A percentile compares a stretch with the other conserved stretches of the same genome.
These are phyloP conservation scores for Neoboletus brunneissimus DNA, from an alignment of 768 basidiomycete species.

Conservation along the genomic window DNA sequence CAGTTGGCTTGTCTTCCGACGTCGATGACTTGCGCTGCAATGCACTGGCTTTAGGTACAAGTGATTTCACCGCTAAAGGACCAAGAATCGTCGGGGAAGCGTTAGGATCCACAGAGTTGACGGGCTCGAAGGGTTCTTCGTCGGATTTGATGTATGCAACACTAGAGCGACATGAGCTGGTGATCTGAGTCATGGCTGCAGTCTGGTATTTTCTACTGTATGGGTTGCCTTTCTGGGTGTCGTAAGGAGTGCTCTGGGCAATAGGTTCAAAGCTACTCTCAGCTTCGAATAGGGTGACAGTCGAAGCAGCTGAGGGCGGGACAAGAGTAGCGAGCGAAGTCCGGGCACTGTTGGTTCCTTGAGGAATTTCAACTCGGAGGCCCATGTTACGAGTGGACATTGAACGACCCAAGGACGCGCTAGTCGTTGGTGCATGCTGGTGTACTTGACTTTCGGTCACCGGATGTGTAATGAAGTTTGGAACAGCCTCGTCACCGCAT, in stretches of 20 bases:
- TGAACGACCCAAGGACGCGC: slow-evolving; percentile 31
- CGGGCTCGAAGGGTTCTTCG: slow-evolving; percentile 29
- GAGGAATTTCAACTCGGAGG: slow-evolving; percentile 51
- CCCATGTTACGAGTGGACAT: slow-evolving; percentile 45
- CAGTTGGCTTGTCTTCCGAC: slow-evolving; percentile 1
- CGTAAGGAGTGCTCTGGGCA: slow-evolving; percentile 65
- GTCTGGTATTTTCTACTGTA: slow-evolving; percentile 18
- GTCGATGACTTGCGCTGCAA: slow-evolving; percentile 39
- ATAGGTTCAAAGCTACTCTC: slow-evolving; percentile 17
- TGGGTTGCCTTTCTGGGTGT: slow-evolving; percentile 32
- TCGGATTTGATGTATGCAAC: slow-evolving; percentile 66
- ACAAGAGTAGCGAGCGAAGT: slow-evolving; percentile 47
- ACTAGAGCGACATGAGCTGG: slow-evolving; percentile 47
- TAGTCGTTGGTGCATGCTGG: slow-evolving; percentile 16
- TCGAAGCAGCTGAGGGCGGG: slow-evolving; percentile 57
- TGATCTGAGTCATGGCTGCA: slow-evolving; percentile 20
- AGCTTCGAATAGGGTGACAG: slow-evolving; percentile 57
- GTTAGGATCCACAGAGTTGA: not conserved
- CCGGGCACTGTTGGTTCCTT: slow-evolving; percentile 48
- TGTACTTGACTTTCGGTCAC: slow-evolving; percentile 38
- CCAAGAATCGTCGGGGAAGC: slow-evolving; percentile 33
- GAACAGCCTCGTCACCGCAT: slow-evolving; percentile 41
- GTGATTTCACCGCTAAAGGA: slow-evolving; percentile 50
- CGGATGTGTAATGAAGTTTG: slow-evolving; percentile 33
- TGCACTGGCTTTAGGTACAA: slow-evolving; percentile 52